phyloP scores from a whole-genome alignment of 179 eudicot species.

The Beta corolliflora region DNA sequence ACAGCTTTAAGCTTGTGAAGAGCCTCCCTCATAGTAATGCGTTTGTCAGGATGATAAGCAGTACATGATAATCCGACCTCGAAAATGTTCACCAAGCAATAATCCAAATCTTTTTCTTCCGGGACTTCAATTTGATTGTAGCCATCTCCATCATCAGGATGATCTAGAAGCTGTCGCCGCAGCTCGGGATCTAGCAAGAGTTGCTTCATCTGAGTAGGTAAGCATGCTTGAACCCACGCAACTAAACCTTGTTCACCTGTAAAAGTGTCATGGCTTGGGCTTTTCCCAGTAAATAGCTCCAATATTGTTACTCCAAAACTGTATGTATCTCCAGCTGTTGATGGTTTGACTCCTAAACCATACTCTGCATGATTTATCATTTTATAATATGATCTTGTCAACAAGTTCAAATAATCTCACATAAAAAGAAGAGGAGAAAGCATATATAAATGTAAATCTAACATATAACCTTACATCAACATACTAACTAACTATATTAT shows the following conservation, averaged over 20 bases:
- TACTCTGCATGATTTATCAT: slow-evolving; percentile 29
- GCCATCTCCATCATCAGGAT: neutral
- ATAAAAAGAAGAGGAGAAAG: no score
- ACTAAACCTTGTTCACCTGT: slow-evolving; percentile 28
- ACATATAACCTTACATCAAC: neutral
- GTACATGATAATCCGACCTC: slow-evolving; percentile 37
- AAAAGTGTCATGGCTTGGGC: slow-evolving; percentile 30
- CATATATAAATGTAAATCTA: neutral
- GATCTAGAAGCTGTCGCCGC: neutral
- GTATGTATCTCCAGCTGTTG: slow-evolving; percentile 44
- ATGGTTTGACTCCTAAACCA: slow-evolving; percentile 36
- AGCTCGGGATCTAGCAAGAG: slow-evolving; percentile 19
- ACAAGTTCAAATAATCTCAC: neutral
- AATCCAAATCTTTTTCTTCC: neutral
- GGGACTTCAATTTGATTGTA: neutral
- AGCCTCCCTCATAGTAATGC: slow-evolving; percentile 32
- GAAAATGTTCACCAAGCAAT: neutral
- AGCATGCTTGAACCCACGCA: slow-evolving; percentile 25
- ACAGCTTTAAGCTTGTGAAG: slow-evolving; percentile 28
- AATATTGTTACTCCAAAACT: slow-evolving; percentile 43
- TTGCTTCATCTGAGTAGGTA: slow-evolving; percentile 21
- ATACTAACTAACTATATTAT: neutral
- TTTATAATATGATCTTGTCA: neutral
- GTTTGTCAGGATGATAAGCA: slow-evolving; percentile 24
- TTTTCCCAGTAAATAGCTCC: slow-evolving; percentile 40